Evolutionary conservation across 2,329 filamentous ascomycete species (phyloP), one percentile per base, ranked within the genome.

Genomic region (Talaromyces amestolkiae): DNA sequence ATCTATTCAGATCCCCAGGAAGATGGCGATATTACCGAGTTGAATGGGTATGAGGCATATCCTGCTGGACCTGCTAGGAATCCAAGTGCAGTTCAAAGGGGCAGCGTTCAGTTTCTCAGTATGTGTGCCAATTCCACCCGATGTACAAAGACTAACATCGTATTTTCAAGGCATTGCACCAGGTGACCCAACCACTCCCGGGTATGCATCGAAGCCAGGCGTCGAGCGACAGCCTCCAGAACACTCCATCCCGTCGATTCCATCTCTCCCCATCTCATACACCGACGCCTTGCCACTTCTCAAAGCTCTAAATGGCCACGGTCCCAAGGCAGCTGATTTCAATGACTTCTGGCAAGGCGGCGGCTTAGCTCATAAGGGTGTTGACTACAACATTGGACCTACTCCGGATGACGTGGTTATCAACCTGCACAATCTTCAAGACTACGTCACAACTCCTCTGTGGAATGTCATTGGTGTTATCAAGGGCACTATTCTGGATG

Each of bases 381-480:
- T 96, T 17, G 77, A 92, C 13, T 97, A 97, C 80, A 91, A 92
- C 75, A 86, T 96, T 65, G 93, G 93, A 0, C 93, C 93, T 0
- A 89, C 92, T 0, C 91, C 93, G 0, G 86, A 91, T 17, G 78
- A 86, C 62, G 74, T 94, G 1, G 86, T 87, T 0, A 80, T 95
- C 63, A 92, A 93, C 73, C 84, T 91, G 47, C 84, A 85, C 72
- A 97, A 94, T 72, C 82, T 92, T 72, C 92, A 96, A 78, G 87
- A 92, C 54, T 95, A 96, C 73, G 87, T 87, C 15, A 94, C 86
- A 0, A 95, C 90, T 0, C 90, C 91, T 3, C 81, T 94, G 61
- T 97, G 93, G 93, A 90, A 99, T 74, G 91, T 95, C 2, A 94
- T 98, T 69, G 94, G 94, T 53, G 83, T 95, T 54, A 91, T 99